Evolutionary conservation across 148 eudicot species (phyloP), one percentile per base, ranked within the genome.

Genomic region (Fallopia convolvulus): DNA sequence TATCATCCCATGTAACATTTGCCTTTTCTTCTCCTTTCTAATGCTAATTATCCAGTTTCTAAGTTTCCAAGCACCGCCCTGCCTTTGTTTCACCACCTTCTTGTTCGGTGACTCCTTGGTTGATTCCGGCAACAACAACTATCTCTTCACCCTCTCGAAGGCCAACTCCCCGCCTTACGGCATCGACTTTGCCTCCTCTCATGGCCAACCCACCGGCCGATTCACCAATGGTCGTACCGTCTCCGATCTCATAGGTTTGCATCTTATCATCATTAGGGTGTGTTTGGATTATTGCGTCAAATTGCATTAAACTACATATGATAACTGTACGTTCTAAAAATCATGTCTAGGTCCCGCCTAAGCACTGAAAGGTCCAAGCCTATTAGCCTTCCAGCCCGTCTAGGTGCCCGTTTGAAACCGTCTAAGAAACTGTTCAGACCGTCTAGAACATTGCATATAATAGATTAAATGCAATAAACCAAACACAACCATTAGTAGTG

Each of bases 91-190:
- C 74, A 77, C 84, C 15, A 52, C 81, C 3, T 90, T 86, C 79
- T 76, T 86, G 74, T 90, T 90, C 60, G 93, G 93, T 44, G 91
- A 90, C 76, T 90, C 93, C 8, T 70, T 88, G 32, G 83, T 88
- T 32, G 93, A 90, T 49, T 80, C 87, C n/a, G 93, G 93, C 48
- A 90, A 90, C 75, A 90, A 90, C 50, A 77, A 88, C 80, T 88
- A 86, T 66, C 63, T 90, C n/a, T 74, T 86, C 76, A 90, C 89
- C 33, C 86, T 90, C 68, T 85, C 91, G 0, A 87, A 90, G 79
- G 94, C 92, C 2, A 84, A 90, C 81, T 84, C 80, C 60, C 85
- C 92, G 11, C 94, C 94, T 33, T 90, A 90, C 9, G 94, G 94
- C 70, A 85, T 90, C 18, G 92, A 88, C 36, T 87, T 90, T 66